A percentile compares a stretch with the other conserved stretches of the same genome.
phyloP scores from a whole-genome alignment of 2,329 filamentous ascomycete genomes.

The Colletotrichum sp. region DNA sequence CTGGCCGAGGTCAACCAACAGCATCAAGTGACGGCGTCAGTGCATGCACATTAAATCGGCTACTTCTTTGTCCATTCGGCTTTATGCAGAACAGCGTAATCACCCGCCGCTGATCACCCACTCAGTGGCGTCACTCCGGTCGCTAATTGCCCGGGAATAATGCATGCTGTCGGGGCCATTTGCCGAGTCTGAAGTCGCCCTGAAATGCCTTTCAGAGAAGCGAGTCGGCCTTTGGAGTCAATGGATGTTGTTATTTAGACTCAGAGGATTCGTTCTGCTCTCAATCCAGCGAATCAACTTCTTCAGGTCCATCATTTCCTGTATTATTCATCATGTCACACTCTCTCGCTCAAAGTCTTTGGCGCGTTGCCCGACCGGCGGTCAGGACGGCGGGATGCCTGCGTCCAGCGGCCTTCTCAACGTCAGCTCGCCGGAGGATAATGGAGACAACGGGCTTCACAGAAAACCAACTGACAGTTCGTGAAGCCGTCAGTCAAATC shows the following conservation, averaged over 20 bases:
- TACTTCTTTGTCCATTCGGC: slow-evolving; percentile 5
- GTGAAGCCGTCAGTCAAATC: slow-evolving; percentile 71
- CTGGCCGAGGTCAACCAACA: background rate
- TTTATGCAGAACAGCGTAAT: slow-evolving; percentile 4
- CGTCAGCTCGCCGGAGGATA: slow-evolving; percentile 42
- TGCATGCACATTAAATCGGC: background rate
- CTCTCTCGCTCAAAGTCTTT: background rate
- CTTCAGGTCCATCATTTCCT: background rate
- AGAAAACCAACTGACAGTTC: slow-evolving; percentile 74
- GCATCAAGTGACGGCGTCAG: background rate
- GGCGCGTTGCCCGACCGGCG: background rate
- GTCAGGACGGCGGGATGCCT: background rate
- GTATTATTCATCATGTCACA: background rate
- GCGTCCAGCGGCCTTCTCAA: slow-evolving; percentile 35
- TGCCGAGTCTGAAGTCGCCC: background rate
- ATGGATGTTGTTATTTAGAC: background rate
- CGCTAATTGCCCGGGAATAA: background rate
- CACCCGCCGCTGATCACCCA: background rate
- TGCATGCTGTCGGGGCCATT: background rate
- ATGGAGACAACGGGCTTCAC: slow-evolving; percentile 79
- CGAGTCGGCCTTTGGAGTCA: background rate
- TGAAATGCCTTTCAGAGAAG: background rate
- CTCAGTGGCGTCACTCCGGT: background rate
- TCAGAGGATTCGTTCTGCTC: background rate
- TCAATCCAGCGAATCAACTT: background rate